Base-by-base conservation (phyloP, 768 basidiomycete species). In the Lentinula detonsa region DNA sequence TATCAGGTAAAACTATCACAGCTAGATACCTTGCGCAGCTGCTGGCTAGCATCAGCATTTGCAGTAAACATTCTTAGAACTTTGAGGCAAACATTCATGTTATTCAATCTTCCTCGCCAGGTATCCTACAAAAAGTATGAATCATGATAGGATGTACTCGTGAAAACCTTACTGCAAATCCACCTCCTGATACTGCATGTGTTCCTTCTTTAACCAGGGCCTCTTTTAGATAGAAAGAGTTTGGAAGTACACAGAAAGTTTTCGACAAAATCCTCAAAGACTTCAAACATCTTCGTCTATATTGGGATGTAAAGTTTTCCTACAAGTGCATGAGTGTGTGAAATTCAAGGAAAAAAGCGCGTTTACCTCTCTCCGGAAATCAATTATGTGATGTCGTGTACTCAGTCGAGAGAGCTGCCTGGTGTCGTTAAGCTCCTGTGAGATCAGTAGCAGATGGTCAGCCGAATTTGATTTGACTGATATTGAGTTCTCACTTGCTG, bases 51-150 rank as follows among this genome's bases (percentile, higher is more conserved):
- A 48, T 57, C 49, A 15, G 28, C 40, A 43, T 37, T 34, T 28
- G 42, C 18, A 37, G 53, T 57, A 18, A 61, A 64, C 9, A 62
- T 34, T 13, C 63, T 61, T 16, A 64, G 31, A 31, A 61, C 60
- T 31, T 64, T 64, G 28, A 64, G 49, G 34, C 60, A 61, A 18
- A 61, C 61, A 13, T 23, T 8, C 39, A 51, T 33, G 13, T 48
- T 51, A 21, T 49, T 45, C 3, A 33, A 18, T 5, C 50, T 42
- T 13, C 63, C 63, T 53, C 37, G 46, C 52, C 53, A 64, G 8
- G 62, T 61, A 37, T 64, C 63, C 59, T 63, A 28, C n/a, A n/a
- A 21, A 13, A 18, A 37, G 18, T 4, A 31, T n/a, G 21, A 28
- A 37, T 5, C 13, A 8, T 43, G 16, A 43, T 15, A 43, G 3